Evolutionary conservation across 2,329 filamentous ascomycete species (phyloP).

Genomic region (Phialemoniopsis sp.): DNA sequence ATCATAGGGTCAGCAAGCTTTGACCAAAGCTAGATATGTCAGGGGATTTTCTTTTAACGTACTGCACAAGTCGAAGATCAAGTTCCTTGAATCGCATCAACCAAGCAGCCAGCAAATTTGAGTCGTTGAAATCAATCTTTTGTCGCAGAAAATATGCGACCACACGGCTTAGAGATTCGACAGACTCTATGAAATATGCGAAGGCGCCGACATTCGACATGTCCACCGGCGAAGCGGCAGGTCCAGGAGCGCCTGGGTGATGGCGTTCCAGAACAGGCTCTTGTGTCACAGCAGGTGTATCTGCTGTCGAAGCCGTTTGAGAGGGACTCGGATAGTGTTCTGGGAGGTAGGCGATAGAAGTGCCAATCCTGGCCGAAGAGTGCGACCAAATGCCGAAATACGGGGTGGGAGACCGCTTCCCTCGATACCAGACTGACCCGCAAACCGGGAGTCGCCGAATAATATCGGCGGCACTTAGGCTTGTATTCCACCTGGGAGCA

Average conservation of each 20-base stretch:
- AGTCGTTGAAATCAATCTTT: conserved; percentile 21
- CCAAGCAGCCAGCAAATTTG: too few relatives aligned
- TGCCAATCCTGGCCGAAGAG: conserved; percentile 19
- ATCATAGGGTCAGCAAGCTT: background rate
- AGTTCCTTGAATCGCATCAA: conserved; percentile 33
- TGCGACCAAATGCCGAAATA: conserved; percentile 28
- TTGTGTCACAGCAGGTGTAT: too few relatives aligned
- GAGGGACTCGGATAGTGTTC: too few relatives aligned
- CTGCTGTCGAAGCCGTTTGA: too few relatives aligned
- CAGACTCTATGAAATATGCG: conserved; percentile 31
- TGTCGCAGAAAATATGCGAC: conserved; percentile 30
- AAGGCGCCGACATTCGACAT: conserved; percentile 26
- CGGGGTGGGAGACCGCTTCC: conserved; percentile 22
- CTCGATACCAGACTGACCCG: conserved; percentile 22
- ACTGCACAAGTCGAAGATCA: conserved; percentile 29
- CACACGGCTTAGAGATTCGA: conserved; percentile 28
- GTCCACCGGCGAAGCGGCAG: too few relatives aligned
- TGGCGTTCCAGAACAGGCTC: too few relatives aligned
- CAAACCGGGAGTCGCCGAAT: conserved; percentile 24
- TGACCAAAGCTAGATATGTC: background rate
- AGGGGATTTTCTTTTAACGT: conserved; percentile 2
- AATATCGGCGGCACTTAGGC: conserved; percentile 23
- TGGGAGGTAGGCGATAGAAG: conserved; percentile 19
- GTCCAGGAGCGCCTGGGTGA: too few relatives aligned
- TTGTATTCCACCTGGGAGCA: conserved; percentile 21